These are phyloP conservation scores for Solanum clarkiae DNA, from an alignment of 257 asterid genomes.

Conservation along the genomic window DNA sequence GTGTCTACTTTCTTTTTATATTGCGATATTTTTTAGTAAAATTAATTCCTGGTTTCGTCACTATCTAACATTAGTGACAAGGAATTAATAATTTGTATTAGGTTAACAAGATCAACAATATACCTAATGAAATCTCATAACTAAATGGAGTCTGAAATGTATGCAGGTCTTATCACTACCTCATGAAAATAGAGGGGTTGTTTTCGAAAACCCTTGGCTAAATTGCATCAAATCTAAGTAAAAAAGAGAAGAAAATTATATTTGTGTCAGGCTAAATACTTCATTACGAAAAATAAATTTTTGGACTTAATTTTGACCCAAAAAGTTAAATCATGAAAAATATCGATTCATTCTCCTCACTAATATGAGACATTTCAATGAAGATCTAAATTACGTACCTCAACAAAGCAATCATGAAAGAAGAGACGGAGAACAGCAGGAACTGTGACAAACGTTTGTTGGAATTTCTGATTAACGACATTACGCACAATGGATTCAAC, in stretches of 20 bases:
- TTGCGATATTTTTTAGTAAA: background rate
- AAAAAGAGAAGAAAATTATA: too few relatives aligned
- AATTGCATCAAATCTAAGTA: too few relatives aligned
- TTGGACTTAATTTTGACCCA: background rate
- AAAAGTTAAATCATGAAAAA: background rate
- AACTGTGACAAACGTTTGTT: slow-evolving; percentile 48
- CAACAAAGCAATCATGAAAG: slow-evolving; percentile 76
- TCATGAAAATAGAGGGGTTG: too few relatives aligned
- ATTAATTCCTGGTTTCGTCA: background rate
- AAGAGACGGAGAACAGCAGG: slow-evolving; percentile 62
- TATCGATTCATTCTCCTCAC: background rate
- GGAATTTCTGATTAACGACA: slow-evolving; percentile 38
- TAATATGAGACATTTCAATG: background rate
- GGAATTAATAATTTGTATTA: too few relatives aligned
- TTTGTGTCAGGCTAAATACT: background rate
- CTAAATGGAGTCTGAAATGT: too few relatives aligned
- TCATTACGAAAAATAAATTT: background rate
- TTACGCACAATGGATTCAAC: slow-evolving; percentile 50
- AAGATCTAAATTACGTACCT: background rate
- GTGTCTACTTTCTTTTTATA: background rate
- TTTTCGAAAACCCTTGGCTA: too few relatives aligned
- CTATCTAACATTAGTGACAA: background rate
- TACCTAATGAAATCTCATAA: too few relatives aligned
- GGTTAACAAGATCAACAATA: too few relatives aligned
- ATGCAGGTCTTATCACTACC: too few relatives aligned